Evolutionary conservation across 176 grass and related monocot species (phyloP).

Genomic region (Oryza meyeriana): DNA sequence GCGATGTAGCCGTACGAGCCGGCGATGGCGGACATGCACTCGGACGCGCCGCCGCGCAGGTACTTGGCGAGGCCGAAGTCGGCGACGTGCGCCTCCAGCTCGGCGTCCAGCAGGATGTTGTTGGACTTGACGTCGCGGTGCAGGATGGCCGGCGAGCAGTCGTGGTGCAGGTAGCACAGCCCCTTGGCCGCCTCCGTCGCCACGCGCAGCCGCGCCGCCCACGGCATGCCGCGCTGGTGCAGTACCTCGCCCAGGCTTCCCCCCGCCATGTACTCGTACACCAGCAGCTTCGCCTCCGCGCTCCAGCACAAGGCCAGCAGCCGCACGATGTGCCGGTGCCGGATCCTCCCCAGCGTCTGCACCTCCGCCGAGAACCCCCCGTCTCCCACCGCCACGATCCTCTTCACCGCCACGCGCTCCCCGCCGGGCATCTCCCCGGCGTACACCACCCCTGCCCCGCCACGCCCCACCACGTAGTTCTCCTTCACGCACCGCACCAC

Average conservation of each 20-base stretch:
- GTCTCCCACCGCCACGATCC: conserved; percentile 46
- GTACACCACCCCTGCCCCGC: conserved; percentile 75
- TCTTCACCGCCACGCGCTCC: conserved; percentile 67
- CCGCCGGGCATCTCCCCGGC: conserved; percentile 62
- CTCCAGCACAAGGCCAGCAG: conserved; percentile 57
- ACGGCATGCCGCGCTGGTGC: conserved; percentile 38
- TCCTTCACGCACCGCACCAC: conserved; percentile 74
- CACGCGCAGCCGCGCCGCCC: conserved; percentile 51
- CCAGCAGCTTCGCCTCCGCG: conserved; percentile 50
- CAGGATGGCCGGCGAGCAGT: conserved; percentile 75
- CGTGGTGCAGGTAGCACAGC: conserved; percentile 80
- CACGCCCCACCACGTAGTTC: conserved; percentile 63
- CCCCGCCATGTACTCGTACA: conserved; percentile 80
- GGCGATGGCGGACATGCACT: conserved; percentile 85
- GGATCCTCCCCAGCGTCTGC: conserved; percentile 67
- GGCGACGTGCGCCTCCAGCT: conserved; percentile 70
- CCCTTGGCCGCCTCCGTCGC: conserved; percentile 79
- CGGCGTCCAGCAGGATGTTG: conserved; percentile 64
- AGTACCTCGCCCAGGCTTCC: conserved; percentile 75
- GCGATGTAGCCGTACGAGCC: conserved; percentile 90
- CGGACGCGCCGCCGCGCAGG: conserved; percentile 50
- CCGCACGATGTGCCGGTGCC: conserved; percentile 75
- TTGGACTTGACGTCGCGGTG: conserved; percentile 89
- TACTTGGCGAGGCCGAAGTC: conserved; percentile 87
- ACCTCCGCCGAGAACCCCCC: conserved; percentile 78